Conservation (phyloP, 2,329 filamentous ascomycete genomes). For the Stemphylium vesicarium region DNA sequence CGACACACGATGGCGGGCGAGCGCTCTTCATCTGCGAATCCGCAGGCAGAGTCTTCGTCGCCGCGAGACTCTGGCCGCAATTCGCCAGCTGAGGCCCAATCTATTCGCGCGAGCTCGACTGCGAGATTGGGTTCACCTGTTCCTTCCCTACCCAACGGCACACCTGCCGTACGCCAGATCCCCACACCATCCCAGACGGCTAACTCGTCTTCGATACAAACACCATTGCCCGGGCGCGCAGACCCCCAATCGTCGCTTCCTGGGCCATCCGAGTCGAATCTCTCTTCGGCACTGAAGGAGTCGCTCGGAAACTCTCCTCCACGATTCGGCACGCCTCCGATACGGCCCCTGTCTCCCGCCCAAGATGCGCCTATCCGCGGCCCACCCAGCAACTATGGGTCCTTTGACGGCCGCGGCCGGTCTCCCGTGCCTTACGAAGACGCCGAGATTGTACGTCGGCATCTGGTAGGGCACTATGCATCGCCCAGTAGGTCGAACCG, state of each 20-base stretch:
- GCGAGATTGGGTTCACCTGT: constrained; percentile 63
- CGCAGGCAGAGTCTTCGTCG: constrained; percentile 38
- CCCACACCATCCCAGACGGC: constrained; percentile 57
- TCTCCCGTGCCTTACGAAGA: constrained; percentile 76
- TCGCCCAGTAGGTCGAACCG: constrained; percentile 46
- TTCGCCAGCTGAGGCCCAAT: constrained; percentile 46
- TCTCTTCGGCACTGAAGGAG: constrained; percentile 84
- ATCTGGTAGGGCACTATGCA: constrained; percentile 68
- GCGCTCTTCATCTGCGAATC: constrained; percentile 29
- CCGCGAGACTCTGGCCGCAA: constrained; percentile 33
- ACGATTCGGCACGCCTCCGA: constrained; percentile 65
- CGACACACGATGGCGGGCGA: constrained; percentile 29
- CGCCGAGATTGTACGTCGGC: constrained; percentile 86
- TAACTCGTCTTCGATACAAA: constrained; percentile 52
- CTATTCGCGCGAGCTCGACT: constrained; percentile 60
- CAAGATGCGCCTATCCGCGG: constrained; percentile 55
- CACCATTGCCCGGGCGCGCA: constrained; percentile 69
- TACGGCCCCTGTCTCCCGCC: constrained; percentile 64
- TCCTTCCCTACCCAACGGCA: constrained; percentile 53
- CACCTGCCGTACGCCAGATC: constrained; percentile 58
- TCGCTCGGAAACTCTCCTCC: constrained; percentile 74
- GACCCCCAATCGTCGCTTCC: constrained; percentile 64
- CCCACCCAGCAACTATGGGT: constrained; percentile 80
- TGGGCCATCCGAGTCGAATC: constrained; percentile 83
- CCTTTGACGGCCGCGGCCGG: constrained; percentile 72